Percentiles rank a stretch among this genome's conserved stretches.
Conservation (phyloP, 1,139 yeast species). For the Hansenula anomala region DNA sequence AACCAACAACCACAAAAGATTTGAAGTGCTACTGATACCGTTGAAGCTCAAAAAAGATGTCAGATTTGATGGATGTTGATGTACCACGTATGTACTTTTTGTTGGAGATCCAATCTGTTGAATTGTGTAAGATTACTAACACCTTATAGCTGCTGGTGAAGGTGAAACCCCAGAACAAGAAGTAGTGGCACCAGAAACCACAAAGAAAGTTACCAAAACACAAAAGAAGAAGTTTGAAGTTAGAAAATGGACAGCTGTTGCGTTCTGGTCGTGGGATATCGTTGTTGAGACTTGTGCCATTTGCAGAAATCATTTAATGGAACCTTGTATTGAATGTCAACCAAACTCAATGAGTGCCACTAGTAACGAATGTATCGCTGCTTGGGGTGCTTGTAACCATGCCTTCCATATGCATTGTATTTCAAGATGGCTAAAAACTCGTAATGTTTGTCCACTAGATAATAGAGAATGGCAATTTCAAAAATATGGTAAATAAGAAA, state of each 20-base stretch:
- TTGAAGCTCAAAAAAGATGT: too few relatives aligned
- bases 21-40: too few relatives aligned
- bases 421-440: slow-evolving; percentile 92
- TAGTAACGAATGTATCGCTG: slow-evolving; percentile 86
- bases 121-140: not conserved
- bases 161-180: not conserved
- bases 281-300: slow-evolving; percentile 97
- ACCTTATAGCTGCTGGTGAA: not conserved
- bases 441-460: slow-evolving; percentile 96
- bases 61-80: slow-evolving; percentile 29
- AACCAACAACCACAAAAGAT: too few relatives aligned
- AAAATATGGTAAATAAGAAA: slow-evolving; percentile 53
- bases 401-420: slow-evolving; percentile 96
- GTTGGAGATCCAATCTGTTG: not conserved
- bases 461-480: slow-evolving; percentile 91
- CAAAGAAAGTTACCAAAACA: slow-evolving; percentile 7
- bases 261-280: slow-evolving; percentile 99
- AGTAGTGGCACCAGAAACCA: slow-evolving; percentile 2
- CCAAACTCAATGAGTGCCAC: slow-evolving; percentile 67
- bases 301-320: slow-evolving; percentile 98
- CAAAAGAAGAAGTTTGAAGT: slow-evolving; percentile 59
- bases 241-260: slow-evolving; percentile 96
- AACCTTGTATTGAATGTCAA: slow-evolving; percentile 96
- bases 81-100: slow-evolving; percentile 15
- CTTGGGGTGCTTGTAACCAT: slow-evolving; percentile 96